A percentile compares a stretch with the other conserved stretches of the same genome.
These are phyloP conservation scores for Dryas octopetala DNA, from an alignment of 306 rosid species.

Conservation along the genomic window DNA sequence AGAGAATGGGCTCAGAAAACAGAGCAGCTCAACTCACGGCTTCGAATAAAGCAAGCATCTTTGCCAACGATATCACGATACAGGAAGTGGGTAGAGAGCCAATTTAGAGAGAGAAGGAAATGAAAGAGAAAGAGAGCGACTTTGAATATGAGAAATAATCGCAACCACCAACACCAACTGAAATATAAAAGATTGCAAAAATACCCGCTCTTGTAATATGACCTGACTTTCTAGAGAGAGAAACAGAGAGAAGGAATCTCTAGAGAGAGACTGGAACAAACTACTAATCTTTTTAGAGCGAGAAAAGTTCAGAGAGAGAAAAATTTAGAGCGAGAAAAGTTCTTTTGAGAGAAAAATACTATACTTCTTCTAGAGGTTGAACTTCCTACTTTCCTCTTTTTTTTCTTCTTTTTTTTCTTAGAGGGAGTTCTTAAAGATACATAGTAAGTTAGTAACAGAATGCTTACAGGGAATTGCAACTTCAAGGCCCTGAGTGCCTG, in stretches of 20 bases:
- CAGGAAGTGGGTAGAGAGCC: not conserved
- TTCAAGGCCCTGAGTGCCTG: no score
- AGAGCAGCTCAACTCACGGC: slow-evolving; percentile 17
- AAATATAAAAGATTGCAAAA: slow-evolving; percentile 24
- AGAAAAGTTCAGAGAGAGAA: not conserved
- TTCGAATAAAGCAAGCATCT: slow-evolving; percentile 6
- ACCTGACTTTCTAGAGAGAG: slow-evolving; percentile 22
- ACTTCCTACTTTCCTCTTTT: no score
- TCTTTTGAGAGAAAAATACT: not conserved
- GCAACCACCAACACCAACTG: slow-evolving; percentile 29
- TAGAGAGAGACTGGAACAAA: not conserved
- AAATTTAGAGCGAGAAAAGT: not conserved
- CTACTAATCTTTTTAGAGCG: not conserved
- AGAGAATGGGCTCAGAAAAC: slow-evolving; percentile 10
- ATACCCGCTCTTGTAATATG: slow-evolving; percentile 27
- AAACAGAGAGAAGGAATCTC: not conserved
- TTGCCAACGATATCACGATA: not conserved
- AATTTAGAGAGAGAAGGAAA: slow-evolving; percentile 13
- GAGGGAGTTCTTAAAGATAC: no score
- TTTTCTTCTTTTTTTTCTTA: no score
- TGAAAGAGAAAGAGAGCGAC: not conserved
- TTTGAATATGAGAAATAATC: slow-evolving; percentile 25
- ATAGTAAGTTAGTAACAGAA: no score
- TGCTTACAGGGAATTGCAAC: no score
- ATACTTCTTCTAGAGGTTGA: no score